These are phyloP conservation scores for Pythium coloratum DNA, from an alignment of 352 stramenopile genomes.

Conservation along the genomic window DNA sequence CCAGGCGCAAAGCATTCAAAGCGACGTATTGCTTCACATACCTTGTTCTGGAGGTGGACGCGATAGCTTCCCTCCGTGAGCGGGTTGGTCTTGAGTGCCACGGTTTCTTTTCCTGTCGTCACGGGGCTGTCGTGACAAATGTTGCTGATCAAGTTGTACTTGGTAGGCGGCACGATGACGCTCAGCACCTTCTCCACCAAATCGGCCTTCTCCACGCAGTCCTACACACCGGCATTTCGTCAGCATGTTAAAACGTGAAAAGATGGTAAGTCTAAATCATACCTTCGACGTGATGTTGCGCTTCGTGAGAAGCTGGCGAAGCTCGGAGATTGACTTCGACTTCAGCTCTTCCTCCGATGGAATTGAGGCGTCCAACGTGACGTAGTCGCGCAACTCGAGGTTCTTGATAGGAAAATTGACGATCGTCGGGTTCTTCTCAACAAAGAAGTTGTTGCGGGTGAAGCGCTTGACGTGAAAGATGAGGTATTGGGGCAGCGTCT, in stretches of 20 bases:
- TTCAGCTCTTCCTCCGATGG: slow-evolving; percentile 54
- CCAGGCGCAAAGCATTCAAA: not conserved
- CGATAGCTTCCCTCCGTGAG: slow-evolving; percentile 96
- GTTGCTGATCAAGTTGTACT: slow-evolving; percentile 98
- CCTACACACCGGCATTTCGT: slow-evolving; percentile 29
- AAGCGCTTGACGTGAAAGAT: slow-evolving; percentile 98
- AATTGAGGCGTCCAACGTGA: slow-evolving; percentile 55
- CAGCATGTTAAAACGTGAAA: not conserved
- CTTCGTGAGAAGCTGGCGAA: slow-evolving; percentile 18
- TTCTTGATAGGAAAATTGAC: slow-evolving; percentile 99
- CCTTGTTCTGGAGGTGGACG: slow-evolving; percentile 94
- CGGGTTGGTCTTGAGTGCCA: slow-evolving; percentile 84
- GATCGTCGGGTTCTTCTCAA: slow-evolving; percentile 99
- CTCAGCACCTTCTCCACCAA: slow-evolving; percentile 66
- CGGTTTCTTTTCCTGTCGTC: slow-evolving; percentile 90
- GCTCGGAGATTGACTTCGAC: slow-evolving; percentile 15
- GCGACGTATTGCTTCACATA: slow-evolving; percentile 25
- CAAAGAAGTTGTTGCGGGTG: slow-evolving; percentile 97
- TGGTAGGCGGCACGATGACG: slow-evolving; percentile 59
- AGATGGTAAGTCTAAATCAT: not conserved
- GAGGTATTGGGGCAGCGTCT: slow-evolving; percentile 92
- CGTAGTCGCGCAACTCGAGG: slow-evolving; percentile 94
- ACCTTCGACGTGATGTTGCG: slow-evolving; percentile 18
- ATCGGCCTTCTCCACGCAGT: slow-evolving; percentile 80
- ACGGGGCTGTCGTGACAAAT: slow-evolving; percentile 96